Evolutionary conservation across 257 asterid genomes (phyloP), one percentile per base, ranked within the genome.

Genomic region (Thymus quinquecostatus): DNA sequence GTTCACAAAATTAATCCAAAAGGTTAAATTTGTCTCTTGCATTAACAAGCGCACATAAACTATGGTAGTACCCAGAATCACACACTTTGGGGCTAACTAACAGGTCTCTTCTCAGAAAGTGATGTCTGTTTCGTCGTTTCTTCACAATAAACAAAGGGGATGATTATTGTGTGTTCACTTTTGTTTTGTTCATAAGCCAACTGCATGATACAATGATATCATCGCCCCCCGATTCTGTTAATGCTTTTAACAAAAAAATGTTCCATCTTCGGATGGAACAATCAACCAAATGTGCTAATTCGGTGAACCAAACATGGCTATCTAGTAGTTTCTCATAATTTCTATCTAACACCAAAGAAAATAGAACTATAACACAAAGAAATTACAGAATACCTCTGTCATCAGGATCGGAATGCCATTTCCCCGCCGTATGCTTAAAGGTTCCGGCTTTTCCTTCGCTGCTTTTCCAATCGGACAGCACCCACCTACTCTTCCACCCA

Each of bases 401-500:
- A 12, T 66, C 71, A 9, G 61, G 61, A 66, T 66, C 71, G 9
- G 61, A 14, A 21, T 21, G n/a, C 71, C 71, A 66, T 66, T 66
- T 66, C 50, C 71, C 71, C 21, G 71, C 51, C 1, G 71, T 66
- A 36, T 66, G 71, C 49, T 49, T 66, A 30, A 66, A 66, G 1
- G 60, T 50, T 8, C 71, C 71, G 1, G 61, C 71, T 66, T 66
- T 66, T 66, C 71, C 71, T 66, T 66, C 71, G 51, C 62, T 66
- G 50, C 36, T 51, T 34, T 66, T 66, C 71, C 71, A 66, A 36
- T 66, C 71, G 51, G 71, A 66, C 49, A 66, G 38, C 71, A 66
- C 71, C 71, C 71, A 66, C 61, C 71, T 50, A 36, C 71, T 66
- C 61, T 50, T 66, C 71, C 71, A 66, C 49, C 60, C 71, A 66